Evolutionary conservation across 139 green algal species (phyloP), one percentile per base, ranked within the genome.

Genomic region (Picochlorum sp.): DNA sequence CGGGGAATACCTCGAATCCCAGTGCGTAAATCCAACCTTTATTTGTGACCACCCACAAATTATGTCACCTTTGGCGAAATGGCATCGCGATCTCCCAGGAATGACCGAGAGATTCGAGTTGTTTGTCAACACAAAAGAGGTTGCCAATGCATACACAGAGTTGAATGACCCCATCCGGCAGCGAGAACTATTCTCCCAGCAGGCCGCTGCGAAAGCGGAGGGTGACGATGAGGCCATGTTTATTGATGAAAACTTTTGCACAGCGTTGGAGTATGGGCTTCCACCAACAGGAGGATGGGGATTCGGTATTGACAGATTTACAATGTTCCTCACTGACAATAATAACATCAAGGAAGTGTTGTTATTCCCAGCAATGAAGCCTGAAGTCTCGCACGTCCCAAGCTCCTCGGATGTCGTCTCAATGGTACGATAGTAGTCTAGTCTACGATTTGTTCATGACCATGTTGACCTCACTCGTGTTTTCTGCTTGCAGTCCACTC

Each of bases 101-200:
- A 80, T 98, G 79, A 98, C 94, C 1, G 94, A 99, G 85, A 88
- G 94, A 23, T 99, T 99, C 72, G 94, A 99, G 83, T 82, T 98
- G 44, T 99, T 99, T 76, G 83, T 98, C 31, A 98, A 98, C 85
- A 92, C 86, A 72, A 78, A 83, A 54, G 93, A 99, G 84, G 76
- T 98, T 37, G 92, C 83, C 77, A 98, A 99, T 76, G 90, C 94
- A 3, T 99, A 99, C 90, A 99, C 94, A 3, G 94, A 98, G 88
- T 78, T 99, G 77, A 99, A 99, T 77, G 94, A 99, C 78, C 94
- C 94, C 3, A 63, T 97, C n/a, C 68, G 85, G 55, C 94, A 98
- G 79, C 75, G 94, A 6, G 75, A 96, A 65, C 87, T 92, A 34
- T 99, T 99, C 72, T 62, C 56, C n/a, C 85, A 96, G 68, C 94